Evolutionary conservation across 202 grass and related monocot genomes (phyloP), one percentile per base, ranked within the genome.

Genomic region (Panicum hallii): DNA sequence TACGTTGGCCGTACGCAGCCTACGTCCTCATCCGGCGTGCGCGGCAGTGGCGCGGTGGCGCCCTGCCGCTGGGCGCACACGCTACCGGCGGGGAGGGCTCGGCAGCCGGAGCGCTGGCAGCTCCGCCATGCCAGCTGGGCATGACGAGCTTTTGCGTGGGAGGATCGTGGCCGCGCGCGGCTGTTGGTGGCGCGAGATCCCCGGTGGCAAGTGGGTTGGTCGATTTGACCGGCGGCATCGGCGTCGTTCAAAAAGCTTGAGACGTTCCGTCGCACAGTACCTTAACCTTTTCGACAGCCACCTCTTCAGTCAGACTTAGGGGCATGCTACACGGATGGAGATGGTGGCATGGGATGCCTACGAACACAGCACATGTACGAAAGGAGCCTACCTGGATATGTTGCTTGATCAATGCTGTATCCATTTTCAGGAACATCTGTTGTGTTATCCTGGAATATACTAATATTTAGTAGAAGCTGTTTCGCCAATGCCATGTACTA

Each of bases 211-310:
- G 53, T 78, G 83, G 76, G 23, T 67, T 42, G 22, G 48, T 76
- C 19, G 61, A 82, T 57, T 82, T 82, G 85, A 76, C 20, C 43
- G 42, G 30, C 6, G 19, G 11, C 70, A 22, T 75, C 72, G 10
- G 12, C 57, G 9, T 77, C 49, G 48, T 46, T 56, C 49, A 20
- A 77, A 67, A 75, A 55, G 22, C 20, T 22, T 1, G 22, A 62
- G 42, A 1, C 2, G 23, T 61, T 48, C 65, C 40, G 53, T 72
- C 41, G 0, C 22, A 46, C 36, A 44, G n/a, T 44, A n/a, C 44
- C 77, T 47, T 69, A 63, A 63, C 11, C 60, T 63, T 44, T 69
- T 57, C 49, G 38, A 36, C 58, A 48, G 6, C 26, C 15, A 13
- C 56, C 15, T 48, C 23, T 62, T 62, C 23, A 11, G 23, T 30